Evolutionary conservation across 352 stramenopile genomes (phyloP).

Genomic region (Phytophthora pini): DNA sequence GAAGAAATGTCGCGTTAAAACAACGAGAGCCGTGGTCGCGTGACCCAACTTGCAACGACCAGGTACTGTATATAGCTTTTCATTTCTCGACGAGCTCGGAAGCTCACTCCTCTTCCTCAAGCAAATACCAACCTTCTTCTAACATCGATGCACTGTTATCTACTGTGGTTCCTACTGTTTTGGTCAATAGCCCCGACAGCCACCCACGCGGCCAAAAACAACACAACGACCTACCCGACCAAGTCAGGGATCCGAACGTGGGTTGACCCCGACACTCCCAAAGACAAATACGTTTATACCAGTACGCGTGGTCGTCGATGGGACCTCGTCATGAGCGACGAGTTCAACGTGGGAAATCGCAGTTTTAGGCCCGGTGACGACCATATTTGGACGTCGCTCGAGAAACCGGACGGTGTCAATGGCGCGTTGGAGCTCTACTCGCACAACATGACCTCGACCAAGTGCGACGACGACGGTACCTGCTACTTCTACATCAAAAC

Average conservation of each 20-base stretch:
- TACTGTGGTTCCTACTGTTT: no score
- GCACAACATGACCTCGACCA: slow-evolving; percentile 68
- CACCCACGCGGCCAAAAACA: slow-evolving; percentile 8
- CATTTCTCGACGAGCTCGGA: no score
- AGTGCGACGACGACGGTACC: slow-evolving; percentile 47
- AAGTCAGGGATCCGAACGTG: slow-evolving; percentile 56
- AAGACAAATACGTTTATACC: slow-evolving; percentile 38
- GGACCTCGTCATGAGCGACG: slow-evolving; percentile 75
- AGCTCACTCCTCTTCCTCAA: no score
- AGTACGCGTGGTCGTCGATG: slow-evolving; percentile 58
- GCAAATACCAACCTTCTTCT: no score
- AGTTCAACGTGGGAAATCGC: slow-evolving; percentile 65
- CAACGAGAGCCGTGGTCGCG: no score
- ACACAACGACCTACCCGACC: slow-evolving; percentile 41
- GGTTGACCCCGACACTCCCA: slow-evolving; percentile 61
- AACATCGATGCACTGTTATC: no score
- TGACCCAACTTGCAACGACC: no score
- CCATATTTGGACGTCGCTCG: slow-evolving; percentile 88
- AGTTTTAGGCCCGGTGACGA: slow-evolving; percentile 88
- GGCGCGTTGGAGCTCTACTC: slow-evolving; percentile 93
- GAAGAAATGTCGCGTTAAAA: no score
- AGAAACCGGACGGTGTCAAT: slow-evolving; percentile 73
- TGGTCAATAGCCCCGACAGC: no score
- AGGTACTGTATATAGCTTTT: no score
- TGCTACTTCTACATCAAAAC: slow-evolving; percentile 63